Conservation (phyloP, 148 eudicot species). For the Chenopodium berlandieri region DNA sequence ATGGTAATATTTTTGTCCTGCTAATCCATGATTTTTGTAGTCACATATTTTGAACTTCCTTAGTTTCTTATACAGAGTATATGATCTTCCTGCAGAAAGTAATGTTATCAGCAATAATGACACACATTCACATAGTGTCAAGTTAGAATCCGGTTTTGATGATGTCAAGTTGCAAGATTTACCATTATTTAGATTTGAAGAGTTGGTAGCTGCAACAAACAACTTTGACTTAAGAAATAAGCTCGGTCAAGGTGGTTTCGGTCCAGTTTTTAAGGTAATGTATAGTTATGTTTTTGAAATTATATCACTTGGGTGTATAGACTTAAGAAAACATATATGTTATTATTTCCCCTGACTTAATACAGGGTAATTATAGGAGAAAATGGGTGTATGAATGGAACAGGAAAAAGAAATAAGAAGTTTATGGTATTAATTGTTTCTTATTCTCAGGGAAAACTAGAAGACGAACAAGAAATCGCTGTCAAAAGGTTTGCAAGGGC, state of each 20-base stretch:
- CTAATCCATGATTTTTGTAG: neutral
- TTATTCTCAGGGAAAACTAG: neutral
- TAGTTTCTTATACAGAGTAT: neutral
- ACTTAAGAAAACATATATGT: neutral
- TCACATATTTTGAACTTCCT: neutral
- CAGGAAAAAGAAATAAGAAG: neutral
- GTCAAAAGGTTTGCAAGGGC: slow-evolving; percentile 12
- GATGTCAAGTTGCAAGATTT: slow-evolving; percentile 12
- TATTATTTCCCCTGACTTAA: too few relatives aligned
- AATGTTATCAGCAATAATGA: neutral
- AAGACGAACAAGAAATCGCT: slow-evolving; percentile 10
- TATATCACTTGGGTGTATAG: neutral
- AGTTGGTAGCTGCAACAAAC: slow-evolving; percentile 8
- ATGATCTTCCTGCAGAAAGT: neutral
- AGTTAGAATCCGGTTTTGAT: neutral
- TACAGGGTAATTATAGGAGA: neutral
- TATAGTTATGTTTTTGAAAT: neutral
- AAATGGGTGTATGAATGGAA: neutral
- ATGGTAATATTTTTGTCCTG: neutral
- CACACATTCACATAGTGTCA: neutral
- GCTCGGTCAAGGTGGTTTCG: slow-evolving; percentile 16
- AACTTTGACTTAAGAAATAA: neutral
- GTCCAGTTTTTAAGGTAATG: slow-evolving; percentile 15
- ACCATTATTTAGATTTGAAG: neutral
- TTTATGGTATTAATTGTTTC: neutral